Base-by-base conservation (phyloP, 768 basidiomycete genomes). In the Amanita brunnescens region DNA sequence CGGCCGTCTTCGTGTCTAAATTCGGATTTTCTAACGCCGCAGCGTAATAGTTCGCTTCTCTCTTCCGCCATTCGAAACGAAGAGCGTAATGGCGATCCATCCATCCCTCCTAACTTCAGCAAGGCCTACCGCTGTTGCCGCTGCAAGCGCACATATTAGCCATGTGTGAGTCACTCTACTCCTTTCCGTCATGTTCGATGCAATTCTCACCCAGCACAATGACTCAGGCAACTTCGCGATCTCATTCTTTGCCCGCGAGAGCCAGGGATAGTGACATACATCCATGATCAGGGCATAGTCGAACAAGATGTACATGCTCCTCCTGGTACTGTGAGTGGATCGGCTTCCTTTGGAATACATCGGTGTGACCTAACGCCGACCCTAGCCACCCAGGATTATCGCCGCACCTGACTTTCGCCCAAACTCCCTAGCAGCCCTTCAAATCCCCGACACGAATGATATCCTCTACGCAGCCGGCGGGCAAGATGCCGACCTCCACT, bases 391-490 rank as follows among this genome's bases (percentile, higher is more conserved):
- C 20, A 72, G 78, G 18, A 64, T 63, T 12, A 63, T 88, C 33
- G 76, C 75, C 2, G 69, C 78, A 23, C 73, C 85, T 39, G 55
- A 69, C 3, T 88, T 86, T 62, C 64, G 60, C 6, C 81, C 85
- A 10, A 85, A 84, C 59, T 81, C 83, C 1, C 72, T 88, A 30
- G 66, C 82, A 1, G 78, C 80, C 0, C 70, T 85, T 12, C 68
- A 62, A 2, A 61, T 87, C 14, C 74, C 74, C 2, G 77, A 67
- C 29, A 69, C 74, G 0, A 68, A 77, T 44, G 73, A 78, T 34
- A 78, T 75, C 0, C 73, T 88, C n/a, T 68, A 87, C n/a, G 85
- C 85, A 29, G 84, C 81, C 13, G 85, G 85, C 55, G 85, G 85
- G 4, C 84, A 85, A 59, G 80, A 84, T 4, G 78, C 83, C 1